Conservation (phyloP, 305 asterid genomes). For the Solanum chacoense region DNA sequence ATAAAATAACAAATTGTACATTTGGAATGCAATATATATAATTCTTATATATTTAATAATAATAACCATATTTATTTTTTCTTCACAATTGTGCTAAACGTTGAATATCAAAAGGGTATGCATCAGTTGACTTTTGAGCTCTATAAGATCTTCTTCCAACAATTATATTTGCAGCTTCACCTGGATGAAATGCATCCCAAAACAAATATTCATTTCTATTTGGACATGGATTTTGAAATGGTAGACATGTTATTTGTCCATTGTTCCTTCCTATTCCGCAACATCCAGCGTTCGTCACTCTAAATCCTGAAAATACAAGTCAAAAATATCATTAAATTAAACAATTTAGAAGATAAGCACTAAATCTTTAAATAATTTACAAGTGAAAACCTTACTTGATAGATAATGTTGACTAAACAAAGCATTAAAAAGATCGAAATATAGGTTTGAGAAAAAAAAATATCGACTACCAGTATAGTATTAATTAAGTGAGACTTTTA, state of each 20-base stretch:
- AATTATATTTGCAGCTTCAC: conserved; percentile 34
- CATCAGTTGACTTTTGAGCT: conserved; percentile 28
- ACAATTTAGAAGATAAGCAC: too few relatives aligned
- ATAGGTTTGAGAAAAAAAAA: too few relatives aligned
- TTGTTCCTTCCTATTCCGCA: conserved; percentile 46
- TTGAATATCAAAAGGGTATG: conserved; percentile 31
- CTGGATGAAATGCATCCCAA: conserved; percentile 47
- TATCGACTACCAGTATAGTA: neutral
- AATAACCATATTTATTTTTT: neutral
- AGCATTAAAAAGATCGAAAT: neutral
- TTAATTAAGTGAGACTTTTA: neutral
- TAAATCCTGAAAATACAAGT: conserved; percentile 20
- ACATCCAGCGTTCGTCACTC: conserved; percentile 37
- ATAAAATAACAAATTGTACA: neutral
- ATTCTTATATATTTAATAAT: neutral
- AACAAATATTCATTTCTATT: conserved; percentile 28
- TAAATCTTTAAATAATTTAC: neutral
- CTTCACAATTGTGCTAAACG: conserved; percentile 19
- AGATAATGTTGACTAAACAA: neutral
- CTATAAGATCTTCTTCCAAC: conserved; percentile 36
- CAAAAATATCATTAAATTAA: neutral
- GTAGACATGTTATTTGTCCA: conserved; percentile 42
- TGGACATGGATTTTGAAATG: conserved; percentile 26
- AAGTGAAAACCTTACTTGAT: neutral
- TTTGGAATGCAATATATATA: neutral